These are phyloP conservation scores for Phytophthora vignae DNA, from an alignment of 352 stramenopile species.

Conservation along the genomic window DNA sequence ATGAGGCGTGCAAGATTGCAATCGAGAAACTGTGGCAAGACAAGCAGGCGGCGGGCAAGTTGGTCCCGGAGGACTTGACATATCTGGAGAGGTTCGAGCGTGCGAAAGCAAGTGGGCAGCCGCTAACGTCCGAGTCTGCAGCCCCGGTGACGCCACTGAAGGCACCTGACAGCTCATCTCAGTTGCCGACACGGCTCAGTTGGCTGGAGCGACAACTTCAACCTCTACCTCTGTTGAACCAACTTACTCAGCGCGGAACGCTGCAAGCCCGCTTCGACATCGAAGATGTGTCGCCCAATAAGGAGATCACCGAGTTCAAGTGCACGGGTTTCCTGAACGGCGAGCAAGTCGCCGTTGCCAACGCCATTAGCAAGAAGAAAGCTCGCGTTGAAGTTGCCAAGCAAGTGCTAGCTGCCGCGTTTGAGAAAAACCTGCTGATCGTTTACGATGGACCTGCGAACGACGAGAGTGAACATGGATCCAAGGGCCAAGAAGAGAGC, in stretches of 20 bases:
- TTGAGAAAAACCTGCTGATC: conserved; percentile 61
- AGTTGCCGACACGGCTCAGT: conserved; percentile 43
- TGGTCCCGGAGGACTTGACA: conserved; percentile 59
- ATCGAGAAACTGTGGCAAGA: conserved; percentile 82
- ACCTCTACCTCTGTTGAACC: conserved; percentile 58
- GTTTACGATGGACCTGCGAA: conserved; percentile 44
- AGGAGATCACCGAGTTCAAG: conserved; percentile 53
- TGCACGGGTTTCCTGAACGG: conserved; percentile 64
- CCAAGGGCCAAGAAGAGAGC: conserved; percentile 34
- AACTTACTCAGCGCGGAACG: conserved; percentile 53
- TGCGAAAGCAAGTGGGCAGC: conserved; percentile 24
- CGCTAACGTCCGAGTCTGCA: conserved; percentile 6
- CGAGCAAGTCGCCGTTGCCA: conserved; percentile 38
- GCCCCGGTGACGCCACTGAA: not conserved
- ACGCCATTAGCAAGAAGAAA: conserved; percentile 87
- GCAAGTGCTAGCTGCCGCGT: conserved; percentile 77
- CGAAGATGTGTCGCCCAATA: conserved; percentile 55
- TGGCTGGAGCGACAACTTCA: conserved; percentile 55
- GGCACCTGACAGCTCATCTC: not conserved
- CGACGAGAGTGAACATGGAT: conserved; percentile 36
- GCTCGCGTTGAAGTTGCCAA: conserved; percentile 60
- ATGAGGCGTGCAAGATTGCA: conserved; percentile 62
- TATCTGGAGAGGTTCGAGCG: conserved; percentile 66
- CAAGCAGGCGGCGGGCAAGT: conserved; percentile 68
- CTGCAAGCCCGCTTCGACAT: conserved; percentile 58